phyloP scores from a whole-genome alignment of 495 filamentous ascomycete genomes.

The Penicillium bialowiezense region DNA sequence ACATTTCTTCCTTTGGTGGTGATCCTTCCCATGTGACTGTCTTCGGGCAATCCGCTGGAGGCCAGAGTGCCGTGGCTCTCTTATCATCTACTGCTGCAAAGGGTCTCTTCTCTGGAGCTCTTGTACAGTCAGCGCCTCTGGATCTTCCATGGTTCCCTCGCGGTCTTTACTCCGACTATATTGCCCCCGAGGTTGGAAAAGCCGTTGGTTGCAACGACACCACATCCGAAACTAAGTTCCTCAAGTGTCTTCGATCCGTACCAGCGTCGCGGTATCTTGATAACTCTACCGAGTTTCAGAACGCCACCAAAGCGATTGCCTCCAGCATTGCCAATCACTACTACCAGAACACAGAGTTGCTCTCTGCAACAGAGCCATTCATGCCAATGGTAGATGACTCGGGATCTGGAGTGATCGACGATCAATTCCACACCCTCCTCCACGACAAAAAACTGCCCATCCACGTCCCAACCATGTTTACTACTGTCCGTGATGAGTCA shows the following conservation, averaged over 20 bases:
- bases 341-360: slow-evolving; percentile 18
- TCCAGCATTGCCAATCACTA: slow-evolving; percentile 9
- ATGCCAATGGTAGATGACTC: slow-evolving; percentile 29
- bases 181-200: slow-evolving; percentile 18
- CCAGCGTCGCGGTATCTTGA: slow-evolving; percentile 24
- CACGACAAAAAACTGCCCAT: slow-evolving; percentile 13
- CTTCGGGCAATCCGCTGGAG: slow-evolving; percentile 56
- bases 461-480: slow-evolving; percentile 30
- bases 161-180: slow-evolving; percentile 18
- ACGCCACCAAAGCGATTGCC: slow-evolving; percentile 6
- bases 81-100: slow-evolving; percentile 34
- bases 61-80: slow-evolving; percentile 50
- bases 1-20: slow-evolving; percentile 51
- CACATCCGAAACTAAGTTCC: slow-evolving; percentile 10
- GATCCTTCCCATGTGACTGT: slow-evolving; percentile 47
- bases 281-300: slow-evolving; percentile 21
- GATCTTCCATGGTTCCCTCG: slow-evolving; percentile 30
- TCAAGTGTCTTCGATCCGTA: slow-evolving; percentile 24
- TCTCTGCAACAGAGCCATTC: slow-evolving; percentile 26
- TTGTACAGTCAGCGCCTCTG: slow-evolving; percentile 26
- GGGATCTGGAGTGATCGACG: slow-evolving; percentile 24
- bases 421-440: slow-evolving; percentile 30
- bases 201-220: slow-evolving; percentile 25
- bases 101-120: slow-evolving; percentile 31
- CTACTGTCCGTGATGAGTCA: slow-evolving; percentile 27